Evolutionary conservation across 1,284 basidiomycete species (phyloP), one percentile per base, ranked within the genome.

Genomic region (Cystobasidium slooffiae): DNA sequence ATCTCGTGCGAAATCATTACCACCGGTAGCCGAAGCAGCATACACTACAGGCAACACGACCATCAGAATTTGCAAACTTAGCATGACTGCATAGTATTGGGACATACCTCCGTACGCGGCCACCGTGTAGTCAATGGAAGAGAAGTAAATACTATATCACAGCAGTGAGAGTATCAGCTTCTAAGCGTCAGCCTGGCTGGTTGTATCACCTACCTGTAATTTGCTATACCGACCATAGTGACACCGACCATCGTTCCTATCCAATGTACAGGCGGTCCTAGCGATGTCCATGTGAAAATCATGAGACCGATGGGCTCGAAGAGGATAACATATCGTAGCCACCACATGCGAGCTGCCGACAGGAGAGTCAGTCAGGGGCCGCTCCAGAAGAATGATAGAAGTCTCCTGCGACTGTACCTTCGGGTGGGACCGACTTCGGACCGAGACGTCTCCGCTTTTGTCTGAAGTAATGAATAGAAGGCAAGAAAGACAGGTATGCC

Each of bases 191-290:
- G 22, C 39, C 59, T 31, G 41, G 22, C 24, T 9, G 51, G 1
- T 9, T 9, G 5, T 18, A 2, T 53, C n/a, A 6, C 51, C 6
- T 2, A 53, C 51, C 51, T 53, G 52, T 75, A 76, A 75, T 84
- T 84, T 43, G 83, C 83, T 31, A 84, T 82, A 16, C 82, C 83
- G 55, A 84, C 82, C 53, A 84, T 68, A 2, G 78, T 78, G 0
- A 81, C 79, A 67, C 83, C 83, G 73, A 85, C 80, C 83, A 84
- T 84, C 0, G 83, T 81, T 0, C 80, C 84, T 53, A 84, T 83
- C 84, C 83, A 84, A 68, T 81, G 82, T 1, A 81, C 78, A 22
- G 44, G 62, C 8, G 46, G 44, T n/a, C 84, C 84, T 6, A 82
- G 75, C 0, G 80, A 81, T 1, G 83, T 84, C 82, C 83, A 84